Base-by-base conservation (phyloP, 306 rosid genomes). In the Quercus glauca region DNA sequence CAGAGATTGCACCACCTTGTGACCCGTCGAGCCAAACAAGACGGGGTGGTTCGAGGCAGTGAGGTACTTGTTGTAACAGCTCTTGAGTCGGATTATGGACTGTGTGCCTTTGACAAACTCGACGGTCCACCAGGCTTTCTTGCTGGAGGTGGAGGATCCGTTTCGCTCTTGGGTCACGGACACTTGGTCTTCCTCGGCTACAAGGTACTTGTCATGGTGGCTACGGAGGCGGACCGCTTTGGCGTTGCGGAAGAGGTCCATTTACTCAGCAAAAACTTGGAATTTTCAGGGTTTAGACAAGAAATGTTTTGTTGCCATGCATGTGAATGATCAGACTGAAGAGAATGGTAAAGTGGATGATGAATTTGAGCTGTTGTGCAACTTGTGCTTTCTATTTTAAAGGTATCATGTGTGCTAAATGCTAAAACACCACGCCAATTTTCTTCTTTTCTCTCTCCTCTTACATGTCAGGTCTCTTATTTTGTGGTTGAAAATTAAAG, bases 181-280 rank as follows among this genome's bases (percentile, higher is more conserved):
- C 19, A 86, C 99, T n/a, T 95, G 92, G 71, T 95, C 96, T 12
- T 93, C 98, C n/a, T 93, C 97, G 21, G 99, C 99, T 0, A 84
- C n/a, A 0, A 95, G 94, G 76, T 88, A 93, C 89, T 92, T 95
- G 52, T 84, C 84, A 73, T 87, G 99, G 90, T 83, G 85, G 90
- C 98, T 81, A 5, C 91, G 84, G 57, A 95, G 93, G 3, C 98
- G 92, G 59, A 95, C 98, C 56, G 93, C 90, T 84, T 93, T 90
- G 2, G 98, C 99, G 69, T 81, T 83, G 79, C 45, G 79, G 84
- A 95, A 95, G 81, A 90, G 79, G 59, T 90, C 96, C 96, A 91
- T 93, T 12, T 12, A 86, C 91, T 5, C 35, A 76, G 3, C 78
- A 71, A 82, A 87, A 85, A 82, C 25, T 23, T 76, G 49, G 92